Base-by-base conservation (phyloP, 1,139 yeast species). In the Yamadazyma kanchanaburiensis region DNA sequence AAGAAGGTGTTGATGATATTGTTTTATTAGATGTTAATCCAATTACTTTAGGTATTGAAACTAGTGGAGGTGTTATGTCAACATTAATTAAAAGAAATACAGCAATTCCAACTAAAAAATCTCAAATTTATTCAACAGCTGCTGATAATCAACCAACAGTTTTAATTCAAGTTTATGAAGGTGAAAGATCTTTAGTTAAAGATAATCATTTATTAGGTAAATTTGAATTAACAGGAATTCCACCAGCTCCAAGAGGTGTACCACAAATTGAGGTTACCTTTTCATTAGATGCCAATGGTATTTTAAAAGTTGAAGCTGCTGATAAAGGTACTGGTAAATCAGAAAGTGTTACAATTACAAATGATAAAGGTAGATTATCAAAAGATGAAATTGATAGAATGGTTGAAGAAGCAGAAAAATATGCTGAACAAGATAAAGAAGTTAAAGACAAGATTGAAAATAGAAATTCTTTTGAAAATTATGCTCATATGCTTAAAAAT, bases 361-460 rank as follows among this genome's bases (percentile, higher is more conserved):
- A 91, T 61, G 97, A 91, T 64, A 88, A 89, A 77, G 96, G 96
- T 55, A 85, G 97, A 74, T 77, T 91, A 57, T 74, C 95, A 39
- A 84, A 84, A 69, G 95, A 86, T 42, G 95, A 86, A 39, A 86
- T 86, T 51, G 95, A 86, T 55, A 82, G 88, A 67, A 87, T 86
- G 95, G 94, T 86, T 49, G 87, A 81, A 62, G 95, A 87, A 60
- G 95, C 95, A 45, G 95, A 85, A 68, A 79, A 83, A 66, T 87
- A 70, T 55, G 94, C 95, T 46, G 81, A 80, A 55, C 89, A 86
- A 67, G 96, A 86, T 66, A 79, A 80, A 38, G 87, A 79, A 55
- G 66, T 84, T 38, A 82, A 84, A 64, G 77, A 76, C 46, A 84
- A 80, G 74, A 82, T 86, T 49, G 95, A 84, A 53, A 74, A 71